These are phyloP conservation scores for Fagopyrum tataricum DNA, from an alignment of 148 eudicot species.

Conservation along the genomic window DNA sequence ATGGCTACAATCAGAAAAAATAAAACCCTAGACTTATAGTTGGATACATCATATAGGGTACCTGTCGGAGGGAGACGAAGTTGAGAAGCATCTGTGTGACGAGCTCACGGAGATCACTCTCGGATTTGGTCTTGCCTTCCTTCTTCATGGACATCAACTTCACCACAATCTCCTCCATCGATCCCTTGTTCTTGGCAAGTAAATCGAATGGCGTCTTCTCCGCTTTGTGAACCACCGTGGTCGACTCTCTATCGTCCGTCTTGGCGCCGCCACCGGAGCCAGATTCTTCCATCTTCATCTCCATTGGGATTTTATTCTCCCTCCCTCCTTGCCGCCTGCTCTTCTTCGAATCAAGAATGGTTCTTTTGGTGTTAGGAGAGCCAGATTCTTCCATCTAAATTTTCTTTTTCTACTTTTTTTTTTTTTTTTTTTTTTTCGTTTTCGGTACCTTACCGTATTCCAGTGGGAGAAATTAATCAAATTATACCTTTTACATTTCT, in stretches of 20 bases:
- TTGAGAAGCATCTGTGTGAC: slow-evolving; percentile 72
- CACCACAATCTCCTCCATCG: slow-evolving; percentile 63
- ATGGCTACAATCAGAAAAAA: background rate
- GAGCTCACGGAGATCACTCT: slow-evolving; percentile 44
- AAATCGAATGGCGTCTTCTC: slow-evolving; percentile 48
- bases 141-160: slow-evolving; percentile 65
- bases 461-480: too few species aligned
- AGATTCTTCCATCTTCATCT: slow-evolving; percentile 3
- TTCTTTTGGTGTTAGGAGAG: background rate
- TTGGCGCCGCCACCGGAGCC: background rate
- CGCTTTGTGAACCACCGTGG: background rate
- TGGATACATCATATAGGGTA: slow-evolving; percentile 10
- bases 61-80: slow-evolving; percentile 89
- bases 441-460: too few species aligned
- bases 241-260: background rate
- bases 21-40: slow-evolving; percentile 11
- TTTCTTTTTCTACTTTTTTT: too few species aligned
- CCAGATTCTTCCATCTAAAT: too few species aligned
- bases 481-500: too few species aligned
- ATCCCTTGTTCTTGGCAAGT: slow-evolving; percentile 44
- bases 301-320: background rate
- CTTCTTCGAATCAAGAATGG: background rate
- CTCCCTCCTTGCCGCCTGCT: background rate
- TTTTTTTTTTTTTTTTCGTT: too few species aligned
- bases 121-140: slow-evolving; percentile 40